Conservation (phyloP, 129 eudicot genomes). For the Ambrosia artemisiifolia region DNA sequence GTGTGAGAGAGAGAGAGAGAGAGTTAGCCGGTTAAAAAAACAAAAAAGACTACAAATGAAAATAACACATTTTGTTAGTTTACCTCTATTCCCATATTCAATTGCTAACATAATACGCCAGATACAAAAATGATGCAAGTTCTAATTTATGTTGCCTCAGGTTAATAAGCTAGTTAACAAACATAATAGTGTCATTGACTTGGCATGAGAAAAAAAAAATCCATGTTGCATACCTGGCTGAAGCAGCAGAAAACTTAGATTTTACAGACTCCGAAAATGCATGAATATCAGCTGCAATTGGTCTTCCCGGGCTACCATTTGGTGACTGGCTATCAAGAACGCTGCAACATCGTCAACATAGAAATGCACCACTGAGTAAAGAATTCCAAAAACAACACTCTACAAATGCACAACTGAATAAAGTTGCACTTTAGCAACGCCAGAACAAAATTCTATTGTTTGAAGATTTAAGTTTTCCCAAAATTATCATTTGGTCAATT, state of each 20-base stretch:
- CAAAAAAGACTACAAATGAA: background rate
- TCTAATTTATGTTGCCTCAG: background rate
- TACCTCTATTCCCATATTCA: background rate
- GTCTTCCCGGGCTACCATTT: slow-evolving; percentile 41
- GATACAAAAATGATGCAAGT: background rate
- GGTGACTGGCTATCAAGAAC: slow-evolving; percentile 36
- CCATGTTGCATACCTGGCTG: slow-evolving; percentile 45
- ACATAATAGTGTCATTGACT: background rate
- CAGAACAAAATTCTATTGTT: background rate
- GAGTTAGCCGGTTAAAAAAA: no score
- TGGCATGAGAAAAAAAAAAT: background rate
- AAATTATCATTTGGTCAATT: background rate
- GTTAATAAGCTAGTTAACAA: background rate
- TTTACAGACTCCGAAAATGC: slow-evolving; percentile 67
- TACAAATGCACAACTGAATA: background rate
- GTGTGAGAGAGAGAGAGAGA: no score
- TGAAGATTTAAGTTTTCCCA: background rate
- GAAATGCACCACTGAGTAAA: background rate
- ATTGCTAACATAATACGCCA: background rate
- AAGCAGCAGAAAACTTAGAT: slow-evolving; percentile 65
- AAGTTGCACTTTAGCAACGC: background rate
- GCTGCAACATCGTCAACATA: slow-evolving; percentile 17
- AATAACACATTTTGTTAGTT: background rate
- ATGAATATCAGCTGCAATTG: slow-evolving; percentile 45
- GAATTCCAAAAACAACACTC: background rate